phyloP scores from a whole-genome alignment of 2,329 filamentous ascomycete species.

The Pyrenophora tritici-repentis region DNA sequence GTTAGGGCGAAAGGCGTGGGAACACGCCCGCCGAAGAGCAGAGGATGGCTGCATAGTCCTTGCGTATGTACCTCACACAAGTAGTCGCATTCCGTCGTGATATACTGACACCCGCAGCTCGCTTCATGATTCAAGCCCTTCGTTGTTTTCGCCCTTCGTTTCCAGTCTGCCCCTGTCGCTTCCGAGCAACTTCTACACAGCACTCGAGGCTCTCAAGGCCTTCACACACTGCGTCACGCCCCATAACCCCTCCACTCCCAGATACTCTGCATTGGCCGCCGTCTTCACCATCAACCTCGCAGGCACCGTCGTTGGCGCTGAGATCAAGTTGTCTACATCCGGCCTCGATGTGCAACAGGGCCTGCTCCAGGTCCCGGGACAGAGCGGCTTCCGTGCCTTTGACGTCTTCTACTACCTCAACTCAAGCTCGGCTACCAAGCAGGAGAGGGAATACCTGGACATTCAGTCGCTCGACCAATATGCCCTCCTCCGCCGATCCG shows the following conservation, averaged over 20 bases:
- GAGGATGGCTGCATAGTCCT: slow-evolving; percentile 94
- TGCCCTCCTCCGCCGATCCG: slow-evolving; percentile 76
- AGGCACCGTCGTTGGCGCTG: slow-evolving; percentile 76
- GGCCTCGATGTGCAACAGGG: slow-evolving; percentile 85
- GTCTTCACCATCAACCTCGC: slow-evolving; percentile 80
- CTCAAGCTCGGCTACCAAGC: slow-evolving; percentile 84
- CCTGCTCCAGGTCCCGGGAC: slow-evolving; percentile 76
- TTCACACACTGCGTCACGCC: slow-evolving; percentile 89
- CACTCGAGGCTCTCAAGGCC: slow-evolving; percentile 79
- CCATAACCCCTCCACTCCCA: slow-evolving; percentile 81
- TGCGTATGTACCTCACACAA: slow-evolving; percentile 63
- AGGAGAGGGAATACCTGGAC: slow-evolving; percentile 85
- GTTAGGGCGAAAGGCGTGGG: slow-evolving; percentile 84
- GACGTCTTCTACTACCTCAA: slow-evolving; percentile 98
- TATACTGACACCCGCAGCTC: slow-evolving; percentile 63
- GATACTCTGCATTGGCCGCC: slow-evolving; percentile 79
- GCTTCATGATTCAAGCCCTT: slow-evolving; percentile 85
- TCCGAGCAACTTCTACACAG: slow-evolving; percentile 74
- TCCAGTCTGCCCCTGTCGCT: slow-evolving; percentile 78
- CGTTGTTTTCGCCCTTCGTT: slow-evolving; percentile 80
- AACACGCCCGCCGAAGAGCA: slow-evolving; percentile 90
- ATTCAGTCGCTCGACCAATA: slow-evolving; percentile 80
- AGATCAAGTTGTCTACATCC: slow-evolving; percentile 78
- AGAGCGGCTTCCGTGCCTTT: slow-evolving; percentile 86
- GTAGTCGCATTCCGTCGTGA: neutral